Percentiles rank a stretch among this genome's conserved stretches.
Evolutionary conservation across 1,284 basidiomycete species (phyloP).

Genomic region (Austroboletus novae-zelandiae): DNA sequence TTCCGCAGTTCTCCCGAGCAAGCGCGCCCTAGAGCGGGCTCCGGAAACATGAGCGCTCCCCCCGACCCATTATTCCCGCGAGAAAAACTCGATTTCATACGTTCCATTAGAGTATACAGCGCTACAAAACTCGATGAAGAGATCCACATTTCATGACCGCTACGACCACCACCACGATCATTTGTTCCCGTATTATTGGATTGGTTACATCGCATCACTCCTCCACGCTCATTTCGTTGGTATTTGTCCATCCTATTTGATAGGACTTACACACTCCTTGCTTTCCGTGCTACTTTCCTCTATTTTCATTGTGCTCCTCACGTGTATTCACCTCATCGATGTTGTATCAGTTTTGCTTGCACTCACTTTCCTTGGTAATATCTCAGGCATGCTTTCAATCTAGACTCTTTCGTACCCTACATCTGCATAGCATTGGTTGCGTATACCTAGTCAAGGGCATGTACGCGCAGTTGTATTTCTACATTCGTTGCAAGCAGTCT

Average conservation of each 20-base stretch:
- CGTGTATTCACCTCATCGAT: constrained; percentile 6
- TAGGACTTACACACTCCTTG: constrained; percentile 23
- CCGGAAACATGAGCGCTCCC: constrained; percentile 11
- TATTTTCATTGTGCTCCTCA: not conserved
- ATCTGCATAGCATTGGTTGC: constrained; percentile 9
- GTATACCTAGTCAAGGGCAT: not conserved
- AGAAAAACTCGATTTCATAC: constrained; percentile 49
- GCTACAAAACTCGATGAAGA: constrained; percentile 38
- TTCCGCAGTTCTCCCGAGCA: constrained; percentile 20
- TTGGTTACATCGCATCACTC: not conserved
- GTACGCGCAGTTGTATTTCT: constrained; percentile 19
- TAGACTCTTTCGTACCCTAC: constrained; percentile 12
- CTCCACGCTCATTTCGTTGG: not conserved
- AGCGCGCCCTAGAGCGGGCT: constrained; percentile 4
- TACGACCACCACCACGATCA: not conserved
- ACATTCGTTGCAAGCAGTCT: constrained; percentile 7
- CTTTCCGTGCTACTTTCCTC: not conserved
- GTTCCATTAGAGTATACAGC: constrained; percentile 56
- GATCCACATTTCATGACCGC: constrained; percentile 21
- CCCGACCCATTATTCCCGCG: constrained; percentile 29
- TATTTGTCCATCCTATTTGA: constrained; percentile 11
- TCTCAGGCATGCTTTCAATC: not conserved
- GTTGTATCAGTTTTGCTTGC: constrained; percentile 15
- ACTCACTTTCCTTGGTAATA: constrained; percentile 8
- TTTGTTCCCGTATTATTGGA: not conserved